These are phyloP conservation scores for Talaromyces adpressus DNA, from an alignment of 495 filamentous ascomycete genomes.

Conservation along the genomic window DNA sequence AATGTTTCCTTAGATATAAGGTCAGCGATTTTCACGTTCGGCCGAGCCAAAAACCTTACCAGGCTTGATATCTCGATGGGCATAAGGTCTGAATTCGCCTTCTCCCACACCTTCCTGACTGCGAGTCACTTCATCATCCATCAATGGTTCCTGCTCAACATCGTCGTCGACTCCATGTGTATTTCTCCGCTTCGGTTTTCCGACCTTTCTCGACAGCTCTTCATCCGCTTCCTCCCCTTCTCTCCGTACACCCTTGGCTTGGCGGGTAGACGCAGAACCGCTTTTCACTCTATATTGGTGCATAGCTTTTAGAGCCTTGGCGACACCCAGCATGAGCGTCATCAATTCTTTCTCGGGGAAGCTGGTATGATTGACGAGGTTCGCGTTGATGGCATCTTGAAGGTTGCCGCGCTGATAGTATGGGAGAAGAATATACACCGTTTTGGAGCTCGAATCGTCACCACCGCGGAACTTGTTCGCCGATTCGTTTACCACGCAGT, in stretches of 20 bases:
- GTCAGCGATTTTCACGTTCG: constrained; percentile 11
- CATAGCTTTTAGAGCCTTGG: constrained; percentile 79
- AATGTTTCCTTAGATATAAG: constrained; percentile 63
- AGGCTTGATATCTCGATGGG: constrained; percentile 96
- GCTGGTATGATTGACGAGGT: constrained; percentile 89
- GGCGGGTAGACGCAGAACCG: constrained; percentile 41
- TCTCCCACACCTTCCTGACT: constrained; percentile 65
- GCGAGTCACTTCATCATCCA: constrained; percentile 72
- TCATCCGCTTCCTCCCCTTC: constrained; percentile 55
- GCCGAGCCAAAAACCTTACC: constrained; percentile 41
- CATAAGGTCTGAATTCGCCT: constrained; percentile 73
- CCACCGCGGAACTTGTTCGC: constrained; percentile 53
- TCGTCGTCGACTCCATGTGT: constrained; percentile 46
- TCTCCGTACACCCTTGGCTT: constrained; percentile 53
- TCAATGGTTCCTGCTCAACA: constrained; percentile 73
- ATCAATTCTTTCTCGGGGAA: constrained; percentile 88
- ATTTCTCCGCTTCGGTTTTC: constrained; percentile 41
- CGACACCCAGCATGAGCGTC: constrained; percentile 87
- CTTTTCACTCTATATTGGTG: constrained; percentile 74
- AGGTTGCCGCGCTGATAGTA: constrained; percentile 94
- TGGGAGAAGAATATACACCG: constrained; percentile 90
- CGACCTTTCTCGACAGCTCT: constrained; percentile 48
- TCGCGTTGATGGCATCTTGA: constrained; percentile 97
- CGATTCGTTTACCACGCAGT: constrained; percentile 58
- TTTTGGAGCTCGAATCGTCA: constrained; percentile 65